A percentile compares a stretch with the other conserved stretches of the same genome.
Conservation (phyloP, 805 yeast species). For the Metschnikowia continentalis region DNA sequence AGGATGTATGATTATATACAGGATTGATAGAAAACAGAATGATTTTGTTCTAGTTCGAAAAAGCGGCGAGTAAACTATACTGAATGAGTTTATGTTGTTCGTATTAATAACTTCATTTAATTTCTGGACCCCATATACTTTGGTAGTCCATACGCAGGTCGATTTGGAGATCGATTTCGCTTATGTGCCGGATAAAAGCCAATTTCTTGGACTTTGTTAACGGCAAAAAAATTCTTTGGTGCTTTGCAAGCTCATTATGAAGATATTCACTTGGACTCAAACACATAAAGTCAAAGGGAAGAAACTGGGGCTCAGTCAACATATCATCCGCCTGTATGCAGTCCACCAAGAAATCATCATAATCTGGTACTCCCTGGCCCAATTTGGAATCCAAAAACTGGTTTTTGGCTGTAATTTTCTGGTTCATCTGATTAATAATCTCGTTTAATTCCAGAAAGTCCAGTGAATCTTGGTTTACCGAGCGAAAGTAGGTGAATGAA, state of each 20-base stretch:
- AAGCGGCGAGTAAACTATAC: too few relatives aligned
- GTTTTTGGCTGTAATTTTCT: conserved; percentile 2
- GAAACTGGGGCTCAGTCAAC: not conserved
- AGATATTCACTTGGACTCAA: conserved; percentile 3
- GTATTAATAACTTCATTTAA: too few relatives aligned
- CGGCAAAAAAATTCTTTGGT: not conserved
- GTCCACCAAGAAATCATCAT: not conserved
- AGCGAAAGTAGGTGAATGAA: conserved; percentile 1
- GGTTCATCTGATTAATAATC: conserved; percentile 5
- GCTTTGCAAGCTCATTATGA: not conserved
- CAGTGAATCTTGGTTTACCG: conserved; percentile 1
- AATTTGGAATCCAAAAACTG: not conserved
- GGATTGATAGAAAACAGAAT: too few relatives aligned
- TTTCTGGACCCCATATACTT: not conserved
- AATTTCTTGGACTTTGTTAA: not conserved
- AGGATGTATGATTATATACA: too few relatives aligned
- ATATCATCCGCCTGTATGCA: not conserved
- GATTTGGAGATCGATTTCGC: not conserved
- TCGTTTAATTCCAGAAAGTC: conserved; percentile 5
- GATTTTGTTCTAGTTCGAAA: too few relatives aligned
- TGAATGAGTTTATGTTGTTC: too few relatives aligned
- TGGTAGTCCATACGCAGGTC: conserved; percentile 1
- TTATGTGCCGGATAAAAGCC: not conserved
- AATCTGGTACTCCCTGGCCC: not conserved
- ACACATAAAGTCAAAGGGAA: conserved; percentile 8